Percentiles rank a stretch among this genome's conserved stretches.
phyloP scores from a whole-genome alignment of 345 rosid species.

The Moricandia arvensis region DNA sequence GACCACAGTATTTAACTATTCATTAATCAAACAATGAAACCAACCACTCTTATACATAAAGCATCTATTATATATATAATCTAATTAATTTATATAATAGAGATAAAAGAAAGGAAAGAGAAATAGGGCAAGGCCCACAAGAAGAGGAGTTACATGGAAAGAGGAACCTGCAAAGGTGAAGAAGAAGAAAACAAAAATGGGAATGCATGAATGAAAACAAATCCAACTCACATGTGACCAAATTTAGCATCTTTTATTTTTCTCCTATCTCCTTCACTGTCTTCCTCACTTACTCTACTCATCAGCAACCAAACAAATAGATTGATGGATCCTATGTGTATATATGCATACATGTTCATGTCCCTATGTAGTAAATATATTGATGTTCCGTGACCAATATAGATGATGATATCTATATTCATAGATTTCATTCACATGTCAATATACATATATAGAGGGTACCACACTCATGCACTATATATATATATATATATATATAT shows the following conservation, averaged over 20 bases:
- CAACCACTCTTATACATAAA: constrained; percentile 24
- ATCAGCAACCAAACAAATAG: constrained; percentile 35
- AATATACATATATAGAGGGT: constrained; percentile 19
- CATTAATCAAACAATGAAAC: constrained; percentile 22
- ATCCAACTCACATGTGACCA: constrained; percentile 46
- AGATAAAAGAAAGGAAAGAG: constrained; percentile 5
- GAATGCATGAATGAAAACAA: constrained; percentile 42
- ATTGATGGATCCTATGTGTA: constrained; percentile 42
- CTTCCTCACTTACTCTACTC: constrained; percentile 34
- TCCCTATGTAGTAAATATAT: constrained; percentile 32
- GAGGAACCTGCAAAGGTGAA: constrained; percentile 39
- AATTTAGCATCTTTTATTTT: constrained; percentile 40
- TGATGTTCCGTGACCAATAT: constrained; percentile 33
- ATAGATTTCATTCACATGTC: constrained; percentile 32
- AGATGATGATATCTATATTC: constrained; percentile 24
- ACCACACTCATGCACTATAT: constrained; percentile 5
- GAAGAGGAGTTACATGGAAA: constrained; percentile 42
- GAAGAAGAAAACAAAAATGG: constrained; percentile 40
- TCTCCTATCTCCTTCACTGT: constrained; percentile 32
- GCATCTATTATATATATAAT: constrained; percentile 8
- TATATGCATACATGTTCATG: constrained; percentile 30
- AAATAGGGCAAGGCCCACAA: constrained; percentile 16
- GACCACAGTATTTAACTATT: constrained; percentile 6
- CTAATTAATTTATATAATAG: not conserved
- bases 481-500: not conserved